Base-by-base conservation (phyloP, 2,329 filamentous ascomycete species). In the Microsporum audouinii region DNA sequence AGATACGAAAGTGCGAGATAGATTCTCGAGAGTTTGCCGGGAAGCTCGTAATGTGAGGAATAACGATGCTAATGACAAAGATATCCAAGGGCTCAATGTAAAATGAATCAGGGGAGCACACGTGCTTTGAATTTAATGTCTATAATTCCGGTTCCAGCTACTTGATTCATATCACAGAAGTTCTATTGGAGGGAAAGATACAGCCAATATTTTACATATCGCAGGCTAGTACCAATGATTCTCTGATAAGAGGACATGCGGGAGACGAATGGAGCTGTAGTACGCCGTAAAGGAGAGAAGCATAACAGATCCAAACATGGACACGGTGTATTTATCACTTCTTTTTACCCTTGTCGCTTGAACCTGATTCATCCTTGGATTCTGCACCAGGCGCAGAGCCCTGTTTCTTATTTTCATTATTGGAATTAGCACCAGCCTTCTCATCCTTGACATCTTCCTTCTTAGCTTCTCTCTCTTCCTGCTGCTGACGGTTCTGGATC, bases 401-500 rank as follows among this genome's bases (percentile, higher is more conserved):
- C 62, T 76, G 77, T 66, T 84, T 80, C 73, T 84, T 83, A 73
- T 82, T 71, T 27, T 71, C 68, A 71, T 82, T 70, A 74, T 76
- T 68, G 57, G 63, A 63, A 5, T 43, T 68, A 60, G 53, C 59
- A 31, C 58, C 69, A 57, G 73, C 71, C 66, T 84, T 81, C 38
- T 73, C 75, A 51, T 82, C 79, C 67, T 82, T 80, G 65, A 80
- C 81, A 57, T 84, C 84, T 63, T 85, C 89, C 78, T 89, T 89
- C 70, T 87, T 84, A 53, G 80, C 83, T 68, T 97, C 92, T 78
- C 92, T 92, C 71, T 99, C 94, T 72, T 97, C 94, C 71, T 95
- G 88, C 74, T 95, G 89, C 77, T 97, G 91, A 74, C 92, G 84
- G 78, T 99, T 99, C 79, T 97, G 92, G 68, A 97, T 96, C 83